Percentiles rank a stretch among this genome's conserved stretches.
These are phyloP conservation scores for Pleurotus ostreatus DNA, from an alignment of 768 basidiomycete species.

Conservation along the genomic window DNA sequence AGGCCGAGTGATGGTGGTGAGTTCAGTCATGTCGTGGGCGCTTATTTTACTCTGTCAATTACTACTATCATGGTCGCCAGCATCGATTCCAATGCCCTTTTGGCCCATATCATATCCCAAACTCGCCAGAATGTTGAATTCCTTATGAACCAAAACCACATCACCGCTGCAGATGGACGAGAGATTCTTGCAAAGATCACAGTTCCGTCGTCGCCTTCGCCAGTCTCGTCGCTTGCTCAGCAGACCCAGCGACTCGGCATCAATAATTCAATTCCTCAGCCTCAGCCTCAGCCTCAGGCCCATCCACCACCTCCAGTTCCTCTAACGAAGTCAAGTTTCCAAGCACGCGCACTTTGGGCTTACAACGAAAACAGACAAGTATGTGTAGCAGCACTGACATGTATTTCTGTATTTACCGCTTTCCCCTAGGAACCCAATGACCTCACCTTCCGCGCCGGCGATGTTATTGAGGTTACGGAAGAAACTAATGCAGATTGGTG, in stretches of 20 bases:
- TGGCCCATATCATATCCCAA: conserved; percentile 51
- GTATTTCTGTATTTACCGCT: not conserved
- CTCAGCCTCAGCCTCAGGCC: conserved; percentile 10
- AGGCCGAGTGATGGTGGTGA: conserved; percentile 8
- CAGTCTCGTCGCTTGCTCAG: conserved; percentile 11
- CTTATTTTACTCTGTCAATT: not conserved
- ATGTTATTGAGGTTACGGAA: conserved; percentile 67
- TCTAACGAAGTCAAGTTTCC: conserved; percentile 23
- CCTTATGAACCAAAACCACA: conserved; percentile 43
- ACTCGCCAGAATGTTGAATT: conserved; percentile 55
- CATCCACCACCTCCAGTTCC: conserved; percentile 14
- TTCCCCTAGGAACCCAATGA: conserved; percentile 60
- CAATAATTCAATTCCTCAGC: conserved; percentile 6
- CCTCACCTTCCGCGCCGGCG: conserved; percentile 68
- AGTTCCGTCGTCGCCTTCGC: conserved; percentile 9
- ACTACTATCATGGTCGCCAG: conserved; percentile 1
- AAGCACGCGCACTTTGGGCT: conserved; percentile 56
- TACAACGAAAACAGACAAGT: conserved; percentile 62
- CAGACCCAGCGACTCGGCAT: conserved; percentile 9
- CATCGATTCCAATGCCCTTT: conserved; percentile 26
- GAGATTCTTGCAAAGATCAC: conserved; percentile 44
- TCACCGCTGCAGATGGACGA: conserved; percentile 41
- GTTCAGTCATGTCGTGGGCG: conserved; percentile 1
- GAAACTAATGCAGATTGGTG: conserved; percentile 86
- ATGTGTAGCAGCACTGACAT: conserved; percentile 9